Conservation (phyloP, 2,329 filamentous ascomycete genomes). For the Pestalotiopsis sp. region DNA sequence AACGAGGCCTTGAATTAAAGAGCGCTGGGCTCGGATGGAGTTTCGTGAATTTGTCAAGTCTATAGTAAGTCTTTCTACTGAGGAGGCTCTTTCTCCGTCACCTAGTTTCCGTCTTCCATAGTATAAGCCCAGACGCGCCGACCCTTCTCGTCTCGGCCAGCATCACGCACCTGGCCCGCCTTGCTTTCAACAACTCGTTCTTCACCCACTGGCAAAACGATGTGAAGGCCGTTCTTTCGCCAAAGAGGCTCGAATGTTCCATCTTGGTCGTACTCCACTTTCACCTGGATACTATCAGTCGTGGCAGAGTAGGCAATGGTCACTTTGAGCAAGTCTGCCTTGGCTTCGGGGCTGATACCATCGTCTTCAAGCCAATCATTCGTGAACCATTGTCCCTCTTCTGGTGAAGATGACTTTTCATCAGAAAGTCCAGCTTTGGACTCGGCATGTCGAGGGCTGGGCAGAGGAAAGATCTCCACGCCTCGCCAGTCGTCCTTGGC, state of each 20-base stretch:
- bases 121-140: constrained; percentile 18
- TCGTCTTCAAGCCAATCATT: constrained; percentile 33
- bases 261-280: constrained; percentile 16
- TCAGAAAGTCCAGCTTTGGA: background rate
- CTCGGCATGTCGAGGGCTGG: constrained; percentile 13
- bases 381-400: constrained; percentile 16
- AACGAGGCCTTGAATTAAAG: too few species aligned
- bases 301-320: constrained; percentile 21
- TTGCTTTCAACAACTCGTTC: constrained; percentile 24
- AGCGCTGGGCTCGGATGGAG: too few species aligned
- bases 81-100: background rate
- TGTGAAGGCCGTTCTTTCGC: constrained; percentile 23
- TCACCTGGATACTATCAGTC: constrained; percentile 18
- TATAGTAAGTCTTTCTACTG: background rate
- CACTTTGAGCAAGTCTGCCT: constrained; percentile 23
- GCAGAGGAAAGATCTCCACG: constrained; percentile 43
- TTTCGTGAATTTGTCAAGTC: too few species aligned
- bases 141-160: constrained; percentile 21
- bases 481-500: constrained; percentile 42
- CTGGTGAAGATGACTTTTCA: background rate
- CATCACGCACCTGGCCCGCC: background rate
- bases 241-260: constrained; percentile 28
- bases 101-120: background rate
- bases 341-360: constrained; percentile 25
- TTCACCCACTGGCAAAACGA: constrained; percentile 32